phyloP scores from a whole-genome alignment of 768 basidiomycete species.

The Amanita inopinata region DNA sequence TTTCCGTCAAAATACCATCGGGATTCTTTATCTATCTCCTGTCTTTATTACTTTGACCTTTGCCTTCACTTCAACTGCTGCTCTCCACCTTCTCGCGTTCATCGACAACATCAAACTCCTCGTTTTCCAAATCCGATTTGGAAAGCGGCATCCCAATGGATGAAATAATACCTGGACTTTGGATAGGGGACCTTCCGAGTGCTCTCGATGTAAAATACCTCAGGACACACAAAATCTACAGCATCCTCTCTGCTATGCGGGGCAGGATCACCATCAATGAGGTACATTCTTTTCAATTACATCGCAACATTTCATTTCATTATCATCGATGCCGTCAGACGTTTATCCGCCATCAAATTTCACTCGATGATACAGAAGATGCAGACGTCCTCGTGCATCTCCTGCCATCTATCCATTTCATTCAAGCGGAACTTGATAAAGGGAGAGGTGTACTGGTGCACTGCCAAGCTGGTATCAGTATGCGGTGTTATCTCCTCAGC shows the following conservation, averaged over 20 bases:
- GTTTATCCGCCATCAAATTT: constrained; percentile 71
- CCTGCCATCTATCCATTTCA: constrained; percentile 73
- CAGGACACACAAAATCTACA: constrained; percentile 62
- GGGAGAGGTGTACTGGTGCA: constrained; percentile 77
- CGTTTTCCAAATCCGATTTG: too few relatives aligned
- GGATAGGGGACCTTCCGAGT: constrained; percentile 76
- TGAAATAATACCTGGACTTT: constrained; percentile 68
- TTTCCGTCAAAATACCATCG: too few relatives aligned
- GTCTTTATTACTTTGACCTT: too few relatives aligned
- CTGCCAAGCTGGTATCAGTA: constrained; percentile 85
- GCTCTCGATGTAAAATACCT: constrained; percentile 55
- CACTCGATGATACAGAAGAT: constrained; percentile 65
- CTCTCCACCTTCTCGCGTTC: too few relatives aligned
- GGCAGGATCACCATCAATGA: constrained; percentile 58
- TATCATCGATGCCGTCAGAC: constrained; percentile 35
- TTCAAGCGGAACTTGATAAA: constrained; percentile 68
- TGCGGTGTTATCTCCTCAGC: constrained; percentile 20
- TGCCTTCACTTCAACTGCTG: too few relatives aligned
- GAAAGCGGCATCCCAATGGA: constrained; percentile 56
- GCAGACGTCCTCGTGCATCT: constrained; percentile 75
- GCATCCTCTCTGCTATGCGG: constrained; percentile 65
- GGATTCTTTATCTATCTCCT: too few relatives aligned
- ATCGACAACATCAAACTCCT: too few relatives aligned
- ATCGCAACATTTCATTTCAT: constrained; percentile 1
- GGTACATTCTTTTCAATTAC: constrained; percentile 26